phyloP scores from a whole-genome alignment of 2,329 filamentous ascomycete species.

The Paraphaeosphaeria sporulosa region DNA sequence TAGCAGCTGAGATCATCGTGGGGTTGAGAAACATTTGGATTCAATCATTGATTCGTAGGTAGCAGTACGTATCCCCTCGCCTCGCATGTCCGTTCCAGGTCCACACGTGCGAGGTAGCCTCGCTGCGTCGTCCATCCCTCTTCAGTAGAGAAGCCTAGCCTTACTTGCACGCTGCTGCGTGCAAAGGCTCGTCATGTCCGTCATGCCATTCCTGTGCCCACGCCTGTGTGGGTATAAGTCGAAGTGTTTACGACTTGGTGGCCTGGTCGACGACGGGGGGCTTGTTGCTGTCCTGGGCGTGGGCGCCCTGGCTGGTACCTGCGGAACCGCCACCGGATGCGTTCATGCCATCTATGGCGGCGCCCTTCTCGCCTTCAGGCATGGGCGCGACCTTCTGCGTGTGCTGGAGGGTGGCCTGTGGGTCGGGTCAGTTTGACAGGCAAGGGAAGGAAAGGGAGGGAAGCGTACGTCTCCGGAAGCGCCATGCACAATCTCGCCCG shows the following conservation, averaged over 20 bases:
- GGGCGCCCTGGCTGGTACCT: conserved; percentile 28
- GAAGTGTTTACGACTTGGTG: conserved; percentile 20
- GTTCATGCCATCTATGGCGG: conserved; percentile 44
- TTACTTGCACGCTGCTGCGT: conserved; percentile 11
- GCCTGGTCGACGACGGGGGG: conserved; percentile 26
- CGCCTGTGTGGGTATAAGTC: too few species aligned
- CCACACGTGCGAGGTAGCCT: not conserved
- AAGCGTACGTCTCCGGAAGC: conserved; percentile 43
- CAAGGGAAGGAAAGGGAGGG: not conserved
- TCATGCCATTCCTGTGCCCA: too few species aligned
- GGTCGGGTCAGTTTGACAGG: conserved; percentile 4
- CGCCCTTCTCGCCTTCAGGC: conserved; percentile 50
- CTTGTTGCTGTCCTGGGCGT: conserved; percentile 30
- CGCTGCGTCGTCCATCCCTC: not conserved
- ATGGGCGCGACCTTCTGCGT: conserved; percentile 50
- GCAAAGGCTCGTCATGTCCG: conserved; percentile 4
- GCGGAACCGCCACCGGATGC: conserved; percentile 43
- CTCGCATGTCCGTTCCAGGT: not conserved
- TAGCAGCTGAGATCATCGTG: not conserved
- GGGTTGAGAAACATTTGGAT: not conserved
- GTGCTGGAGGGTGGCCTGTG: conserved; percentile 43
- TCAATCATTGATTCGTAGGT: not conserved
- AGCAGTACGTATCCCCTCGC: too few species aligned
- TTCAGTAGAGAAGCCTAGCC: not conserved
- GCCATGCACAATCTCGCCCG: conserved; percentile 49